Base-by-base conservation (phyloP, 2,329 filamentous ascomycete species). In the Claviceps monticola region DNA sequence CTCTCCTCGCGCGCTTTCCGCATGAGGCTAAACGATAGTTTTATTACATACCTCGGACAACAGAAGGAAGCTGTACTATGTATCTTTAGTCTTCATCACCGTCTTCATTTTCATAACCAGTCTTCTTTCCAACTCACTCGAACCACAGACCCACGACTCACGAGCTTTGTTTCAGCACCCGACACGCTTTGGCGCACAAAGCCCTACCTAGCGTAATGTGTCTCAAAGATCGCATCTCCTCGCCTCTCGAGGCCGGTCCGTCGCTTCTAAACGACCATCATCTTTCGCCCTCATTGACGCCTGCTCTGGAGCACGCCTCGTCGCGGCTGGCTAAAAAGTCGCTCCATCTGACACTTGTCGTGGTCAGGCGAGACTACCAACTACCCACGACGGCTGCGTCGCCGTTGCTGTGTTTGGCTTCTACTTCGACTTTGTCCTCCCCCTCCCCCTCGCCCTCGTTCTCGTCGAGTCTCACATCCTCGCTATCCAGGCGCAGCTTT, bases 231-330 rank as follows among this genome's bases (percentile, higher is more conserved):
- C 70, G 68, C 52, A 83, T 83, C 59, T 83, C 80, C 1, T 74
- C 78, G 48, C 80, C 80, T 14, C 72, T 84, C 52, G 80, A 83
- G 69, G 79, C 80, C 29, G 79, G 79, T 17, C 68, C 69, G 43
- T 82, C 79, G 19, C 68, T 83, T 51, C 73, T 81, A 54, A 76
- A 82, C 58, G 68, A 70, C 37, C 72, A 79, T 56, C 73, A 75
- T 53, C 70, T 83, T n/a, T 79, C 80, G 2, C 64, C 71, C n/a
- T 68, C 72, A 44, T 62, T 83, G 51, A 71, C 66, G 11, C 69
- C 71, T 4, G 78, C 78, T 26, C 71, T 84, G 34, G 78, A 82
- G 53, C 79, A 81, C 58, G 70, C 73, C 14, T 81, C 80, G 0
- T 70, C 68, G 55, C 71, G 74, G 19, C 70, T 84, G 21, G 73